phyloP scores from a whole-genome alignment of 257 asterid species.

The Solanum verrucosum region DNA sequence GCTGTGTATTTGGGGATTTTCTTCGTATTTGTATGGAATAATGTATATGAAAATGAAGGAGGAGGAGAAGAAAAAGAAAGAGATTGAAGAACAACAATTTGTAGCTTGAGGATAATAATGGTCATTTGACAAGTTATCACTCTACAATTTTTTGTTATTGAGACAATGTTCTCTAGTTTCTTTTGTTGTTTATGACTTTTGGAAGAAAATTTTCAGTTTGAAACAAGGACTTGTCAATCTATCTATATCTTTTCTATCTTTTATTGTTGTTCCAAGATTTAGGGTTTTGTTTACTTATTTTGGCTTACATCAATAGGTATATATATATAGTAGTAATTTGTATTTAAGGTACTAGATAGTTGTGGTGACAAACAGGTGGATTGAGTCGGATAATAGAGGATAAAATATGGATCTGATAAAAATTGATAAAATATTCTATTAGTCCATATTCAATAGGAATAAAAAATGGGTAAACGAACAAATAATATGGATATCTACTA shows the following conservation, averaged over 20 bases:
- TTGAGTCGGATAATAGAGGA: background rate
- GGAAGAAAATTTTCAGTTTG: background rate
- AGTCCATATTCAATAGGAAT: background rate
- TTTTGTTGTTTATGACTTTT: background rate
- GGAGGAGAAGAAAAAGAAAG: background rate
- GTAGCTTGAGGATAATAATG: constrained; percentile 1
- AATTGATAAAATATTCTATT: background rate
- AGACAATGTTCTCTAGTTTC: background rate
- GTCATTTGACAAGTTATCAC: background rate
- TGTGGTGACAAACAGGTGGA: background rate
- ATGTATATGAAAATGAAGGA: constrained; percentile 13
- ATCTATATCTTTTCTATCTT: too few species aligned
- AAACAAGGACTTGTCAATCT: background rate
- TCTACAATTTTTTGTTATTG: background rate
- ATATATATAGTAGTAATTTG: background rate
- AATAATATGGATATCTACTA: too few species aligned
- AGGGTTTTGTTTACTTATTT: background rate
- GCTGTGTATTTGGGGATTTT: constrained; percentile 63
- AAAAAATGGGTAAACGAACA: background rate
- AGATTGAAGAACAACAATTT: background rate
- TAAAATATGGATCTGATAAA: too few species aligned
- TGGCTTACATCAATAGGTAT: too few species aligned
- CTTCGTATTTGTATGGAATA: constrained; percentile 46
- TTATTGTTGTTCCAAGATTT: background rate
- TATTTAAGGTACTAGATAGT: background rate